Evolutionary conservation across 1,139 yeast genomes (phyloP).

Genomic region (Saccharomyces hybrid): DNA sequence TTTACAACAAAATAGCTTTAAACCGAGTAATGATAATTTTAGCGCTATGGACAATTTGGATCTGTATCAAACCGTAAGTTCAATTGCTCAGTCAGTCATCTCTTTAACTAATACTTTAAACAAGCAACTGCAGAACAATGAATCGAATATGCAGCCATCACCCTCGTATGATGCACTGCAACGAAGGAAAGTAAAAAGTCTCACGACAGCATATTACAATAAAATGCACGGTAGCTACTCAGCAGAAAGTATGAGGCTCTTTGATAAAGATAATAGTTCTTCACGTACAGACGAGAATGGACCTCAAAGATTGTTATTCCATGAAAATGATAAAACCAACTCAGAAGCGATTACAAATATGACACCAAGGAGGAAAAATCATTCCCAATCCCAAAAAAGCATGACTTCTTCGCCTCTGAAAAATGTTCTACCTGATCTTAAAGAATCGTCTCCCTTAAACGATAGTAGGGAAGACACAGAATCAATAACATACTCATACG

Average conservation of each 20-base stretch:
- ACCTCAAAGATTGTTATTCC: conserved; percentile 25
- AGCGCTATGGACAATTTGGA: conserved; percentile 32
- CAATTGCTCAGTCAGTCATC: conserved; percentile 30
- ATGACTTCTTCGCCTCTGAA: conserved; percentile 9
- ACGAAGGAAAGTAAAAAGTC: conserved; percentile 22
- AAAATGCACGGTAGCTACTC: conserved; percentile 2
- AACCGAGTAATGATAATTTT: conserved; percentile 6
- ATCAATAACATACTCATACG: conserved; percentile 7
- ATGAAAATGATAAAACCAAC: conserved; percentile 8
- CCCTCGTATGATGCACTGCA: conserved; percentile 20
- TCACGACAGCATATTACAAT: conserved; percentile 10
- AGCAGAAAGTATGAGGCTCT: conserved; percentile 2
- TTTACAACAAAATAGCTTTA: conserved; percentile 4
- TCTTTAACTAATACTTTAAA: conserved; percentile 25
- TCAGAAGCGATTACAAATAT: neutral
- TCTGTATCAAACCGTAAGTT: conserved; percentile 29
- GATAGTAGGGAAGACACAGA: neutral
- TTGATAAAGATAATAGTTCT: conserved; percentile 6
- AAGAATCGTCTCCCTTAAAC: conserved; percentile 1
- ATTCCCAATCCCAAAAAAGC: neutral
- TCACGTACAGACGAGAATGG: conserved; percentile 10
- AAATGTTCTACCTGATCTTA: conserved; percentile 10
- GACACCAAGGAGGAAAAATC: neutral
- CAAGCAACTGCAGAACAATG: conserved; percentile 8
- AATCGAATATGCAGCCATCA: conserved; percentile 8